Percentiles rank a stretch among this genome's conserved stretches.
Evolutionary conservation across 2,329 filamentous ascomycete species (phyloP).

Genomic region (Neofusicoccum sp.): DNA sequence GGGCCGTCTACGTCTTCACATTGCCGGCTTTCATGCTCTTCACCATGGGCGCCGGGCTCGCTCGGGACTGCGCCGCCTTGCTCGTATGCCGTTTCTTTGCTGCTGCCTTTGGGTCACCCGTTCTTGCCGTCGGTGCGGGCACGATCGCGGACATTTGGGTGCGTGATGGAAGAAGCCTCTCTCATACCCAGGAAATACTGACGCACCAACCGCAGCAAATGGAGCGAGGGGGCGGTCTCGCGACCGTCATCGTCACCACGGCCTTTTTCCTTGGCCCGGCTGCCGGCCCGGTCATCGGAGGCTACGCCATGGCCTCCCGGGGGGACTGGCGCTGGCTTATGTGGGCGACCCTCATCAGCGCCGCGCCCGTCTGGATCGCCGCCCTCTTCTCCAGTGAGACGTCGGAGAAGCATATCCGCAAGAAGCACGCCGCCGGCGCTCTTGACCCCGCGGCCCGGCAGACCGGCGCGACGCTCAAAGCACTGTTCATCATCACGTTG

Average conservation of each 20-base stretch:
- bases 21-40: constrained; percentile 54
- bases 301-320: constrained; percentile 49
- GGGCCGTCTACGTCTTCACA: constrained; percentile 50
- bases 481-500: constrained; percentile 41
- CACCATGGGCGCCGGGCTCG: constrained; percentile 54
- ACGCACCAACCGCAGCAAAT: not conserved
- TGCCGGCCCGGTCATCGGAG: constrained; percentile 66
- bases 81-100: not conserved
- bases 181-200: too few relatives aligned
- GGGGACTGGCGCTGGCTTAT: constrained; percentile 44
- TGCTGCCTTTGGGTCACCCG: not conserved
- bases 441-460: too few relatives aligned
- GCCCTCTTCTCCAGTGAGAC: constrained; percentile 54
- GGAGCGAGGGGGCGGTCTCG: not conserved
- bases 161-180: too few relatives aligned
- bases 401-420: constrained; percentile 43
- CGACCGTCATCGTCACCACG: constrained; percentile 48
- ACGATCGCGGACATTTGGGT: not conserved
- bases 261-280: constrained; percentile 66
- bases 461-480: constrained; percentile 19
- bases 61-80: too few relatives aligned
- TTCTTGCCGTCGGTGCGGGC: not conserved
- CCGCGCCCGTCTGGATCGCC: constrained; percentile 34
- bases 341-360: constrained; percentile 45
- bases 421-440: too few relatives aligned